Conservation (phyloP, 169 alveolate species). For the Eimeria necatrix region DNA sequence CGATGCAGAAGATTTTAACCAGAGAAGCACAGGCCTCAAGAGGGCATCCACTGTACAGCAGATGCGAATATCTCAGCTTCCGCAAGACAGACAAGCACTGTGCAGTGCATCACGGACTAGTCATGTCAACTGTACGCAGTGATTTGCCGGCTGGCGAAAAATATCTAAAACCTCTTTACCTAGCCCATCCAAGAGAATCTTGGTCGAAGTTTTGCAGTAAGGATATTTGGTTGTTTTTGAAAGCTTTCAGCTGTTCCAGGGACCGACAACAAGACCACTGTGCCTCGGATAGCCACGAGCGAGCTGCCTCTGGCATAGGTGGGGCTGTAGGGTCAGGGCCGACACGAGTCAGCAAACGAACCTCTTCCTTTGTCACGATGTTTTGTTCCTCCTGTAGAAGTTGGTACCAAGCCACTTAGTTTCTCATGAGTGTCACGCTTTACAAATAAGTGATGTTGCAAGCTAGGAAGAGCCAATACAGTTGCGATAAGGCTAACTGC, state of each 20-base stretch:
- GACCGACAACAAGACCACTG: slow-evolving; percentile 89
- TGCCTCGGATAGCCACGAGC: slow-evolving; percentile 91
- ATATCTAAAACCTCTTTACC: slow-evolving; percentile 13
- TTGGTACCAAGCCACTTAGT: too few relatives aligned
- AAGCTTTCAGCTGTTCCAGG: slow-evolving; percentile 82
- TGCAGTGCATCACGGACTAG: too few relatives aligned
- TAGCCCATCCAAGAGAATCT: slow-evolving; percentile 86
- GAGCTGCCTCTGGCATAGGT: slow-evolving; percentile 92
- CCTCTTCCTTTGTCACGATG: slow-evolving; percentile 87
- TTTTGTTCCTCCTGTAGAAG: slow-evolving; percentile 73
- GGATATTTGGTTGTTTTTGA: slow-evolving; percentile 82
- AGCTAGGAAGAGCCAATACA: too few relatives aligned
- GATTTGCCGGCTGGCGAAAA: neutral
- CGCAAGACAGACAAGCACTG: too few relatives aligned
- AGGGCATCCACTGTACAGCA: neutral
- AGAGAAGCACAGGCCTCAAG: too few relatives aligned
- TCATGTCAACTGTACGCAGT: too few relatives aligned
- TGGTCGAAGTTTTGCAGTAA: slow-evolving; percentile 86
- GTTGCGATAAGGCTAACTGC: too few relatives aligned
- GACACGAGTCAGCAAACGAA: slow-evolving; percentile 91
- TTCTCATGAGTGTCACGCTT: too few relatives aligned
- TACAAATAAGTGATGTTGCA: too few relatives aligned
- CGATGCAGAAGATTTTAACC: too few relatives aligned
- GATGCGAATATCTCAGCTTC: too few relatives aligned
- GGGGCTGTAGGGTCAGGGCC: slow-evolving; percentile 94